These are phyloP conservation scores for Heteromeles arbutifolia DNA, from an alignment of 306 rosid species.

Conservation along the genomic window DNA sequence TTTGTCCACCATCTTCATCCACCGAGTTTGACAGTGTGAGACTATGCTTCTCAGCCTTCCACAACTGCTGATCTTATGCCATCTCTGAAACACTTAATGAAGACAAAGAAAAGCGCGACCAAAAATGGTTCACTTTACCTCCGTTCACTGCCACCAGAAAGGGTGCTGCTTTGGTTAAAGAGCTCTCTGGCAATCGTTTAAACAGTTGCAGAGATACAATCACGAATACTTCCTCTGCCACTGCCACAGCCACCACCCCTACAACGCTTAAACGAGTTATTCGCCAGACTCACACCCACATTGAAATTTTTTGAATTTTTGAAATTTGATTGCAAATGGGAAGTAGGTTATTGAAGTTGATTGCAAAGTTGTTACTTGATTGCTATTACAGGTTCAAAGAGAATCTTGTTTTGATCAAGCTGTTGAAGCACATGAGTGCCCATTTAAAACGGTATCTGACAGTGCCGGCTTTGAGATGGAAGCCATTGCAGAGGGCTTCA, in stretches of 20 bases:
- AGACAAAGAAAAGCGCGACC: background rate
- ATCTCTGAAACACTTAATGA: conserved; percentile 1
- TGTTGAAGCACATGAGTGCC: conserved; percentile 13
- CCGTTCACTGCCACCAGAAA: conserved; percentile 37
- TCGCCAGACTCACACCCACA: background rate
- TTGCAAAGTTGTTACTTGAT: background rate
- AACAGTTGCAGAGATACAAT: background rate
- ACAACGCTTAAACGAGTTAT: conserved; percentile 73
- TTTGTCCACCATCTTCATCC: background rate
- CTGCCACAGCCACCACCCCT: conserved; percentile 21
- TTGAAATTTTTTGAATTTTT: background rate
- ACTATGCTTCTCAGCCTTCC: conserved; percentile 1
- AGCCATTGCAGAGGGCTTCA: too few relatives aligned
- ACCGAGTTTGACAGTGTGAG: background rate
- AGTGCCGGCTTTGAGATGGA: background rate
- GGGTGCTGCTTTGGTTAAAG: conserved; percentile 28
- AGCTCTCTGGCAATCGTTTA: conserved; percentile 7
- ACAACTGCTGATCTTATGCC: conserved; percentile 1
- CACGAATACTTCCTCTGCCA: background rate
- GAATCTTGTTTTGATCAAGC: conserved; percentile 20
- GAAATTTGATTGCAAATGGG: background rate
- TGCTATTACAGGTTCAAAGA: conserved; percentile 52
- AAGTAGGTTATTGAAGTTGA: background rate
- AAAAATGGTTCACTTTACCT: conserved; percentile 63
- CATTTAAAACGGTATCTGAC: conserved; percentile 46